Evolutionary conservation across 2,329 filamentous ascomycete species (phyloP), one percentile per base, ranked within the genome.

Genomic region (Neopestalotiopsis rosae): DNA sequence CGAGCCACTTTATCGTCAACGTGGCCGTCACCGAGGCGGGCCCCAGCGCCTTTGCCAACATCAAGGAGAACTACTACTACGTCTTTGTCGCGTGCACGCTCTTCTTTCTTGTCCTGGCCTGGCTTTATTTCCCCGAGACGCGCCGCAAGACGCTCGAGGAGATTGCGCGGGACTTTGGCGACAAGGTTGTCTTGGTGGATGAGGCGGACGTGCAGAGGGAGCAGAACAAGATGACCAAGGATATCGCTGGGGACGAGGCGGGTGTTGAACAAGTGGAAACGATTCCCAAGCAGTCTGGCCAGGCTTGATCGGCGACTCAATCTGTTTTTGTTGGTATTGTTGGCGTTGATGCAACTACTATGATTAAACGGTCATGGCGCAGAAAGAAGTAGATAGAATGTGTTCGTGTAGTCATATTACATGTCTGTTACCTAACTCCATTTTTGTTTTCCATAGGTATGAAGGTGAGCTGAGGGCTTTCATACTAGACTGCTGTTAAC

Each of bases 31-130:
- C 85, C 65, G 84, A 87, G 74, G 85, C 85, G 6, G 87, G 86
- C 0, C 87, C 87, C 0, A 87, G 81, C 65, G 87, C 87, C 0
- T 88, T 89, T 72, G 84, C 85, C 14, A 87, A 82, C 58, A 89
- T 89, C 66, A 74, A 81, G n/a, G 83, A 89, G 72, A 89, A 88
- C 71, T 89, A 89, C 75, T 89, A 89, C 75, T 89, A 89, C 69
- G 87, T 89, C 20, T 89, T 89, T 69, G 86, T 88, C 1, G 83
- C 72, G 5, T 89, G 86, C 72, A 84, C 84, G 1, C 32, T 78
- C 1, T 83, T 88, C 77, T 89, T 88, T 77, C 73, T 88, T 0
- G 76, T 81, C 1, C 71, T 88, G 30, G 86, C 84, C 0, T 89
- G 86, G 74, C 81, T 88, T 65, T 88, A 84, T 74, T 89, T 88